Conservation (phyloP, 2,329 filamentous ascomycete species). For the Passalora sequoiae region DNA sequence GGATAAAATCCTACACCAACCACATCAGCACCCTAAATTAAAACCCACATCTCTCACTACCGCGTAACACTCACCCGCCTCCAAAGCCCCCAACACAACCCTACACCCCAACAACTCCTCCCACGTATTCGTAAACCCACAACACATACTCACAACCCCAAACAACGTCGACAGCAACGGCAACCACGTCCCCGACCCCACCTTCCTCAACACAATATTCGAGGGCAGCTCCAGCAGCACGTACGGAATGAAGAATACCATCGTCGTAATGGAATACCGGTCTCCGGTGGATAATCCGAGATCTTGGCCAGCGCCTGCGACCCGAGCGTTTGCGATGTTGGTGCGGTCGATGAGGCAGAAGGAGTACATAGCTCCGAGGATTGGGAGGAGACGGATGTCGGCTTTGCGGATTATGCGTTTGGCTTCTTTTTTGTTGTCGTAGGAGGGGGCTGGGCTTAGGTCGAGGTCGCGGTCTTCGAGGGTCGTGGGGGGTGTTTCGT, state of each 20-base stretch:
- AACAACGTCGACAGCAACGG: constrained; percentile 34
- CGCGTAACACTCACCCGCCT: constrained; percentile 34
- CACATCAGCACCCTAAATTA: neutral
- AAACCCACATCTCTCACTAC: neutral
- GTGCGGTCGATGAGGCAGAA: constrained; percentile 21
- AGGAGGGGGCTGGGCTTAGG: constrained; percentile 30
- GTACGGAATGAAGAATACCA: constrained; percentile 36
- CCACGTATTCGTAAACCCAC: constrained; percentile 31
- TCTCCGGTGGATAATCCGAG: constrained; percentile 31
- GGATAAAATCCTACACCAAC: constrained; percentile 23
- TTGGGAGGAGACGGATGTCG: constrained; percentile 18
- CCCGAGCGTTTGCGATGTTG: constrained; percentile 18
- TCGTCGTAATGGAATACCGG: constrained; percentile 37
- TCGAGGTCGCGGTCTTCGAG: constrained; percentile 7
- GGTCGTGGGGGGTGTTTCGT: neutral
- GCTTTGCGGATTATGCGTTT: constrained; percentile 19
- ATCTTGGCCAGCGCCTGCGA: constrained; percentile 25
- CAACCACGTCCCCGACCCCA: constrained; percentile 36
- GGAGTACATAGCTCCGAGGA: constrained; percentile 18
- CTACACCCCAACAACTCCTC: constrained; percentile 29
- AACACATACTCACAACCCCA: constrained; percentile 34
- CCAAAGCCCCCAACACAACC: constrained; percentile 32
- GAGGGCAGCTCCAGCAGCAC: constrained; percentile 18
- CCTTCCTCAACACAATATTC: constrained; percentile 35
- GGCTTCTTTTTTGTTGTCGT: constrained; percentile 12